These are phyloP conservation scores for Blastobotrys illinoisensis DNA, from an alignment of 1,139 yeast species.

Conservation along the genomic window DNA sequence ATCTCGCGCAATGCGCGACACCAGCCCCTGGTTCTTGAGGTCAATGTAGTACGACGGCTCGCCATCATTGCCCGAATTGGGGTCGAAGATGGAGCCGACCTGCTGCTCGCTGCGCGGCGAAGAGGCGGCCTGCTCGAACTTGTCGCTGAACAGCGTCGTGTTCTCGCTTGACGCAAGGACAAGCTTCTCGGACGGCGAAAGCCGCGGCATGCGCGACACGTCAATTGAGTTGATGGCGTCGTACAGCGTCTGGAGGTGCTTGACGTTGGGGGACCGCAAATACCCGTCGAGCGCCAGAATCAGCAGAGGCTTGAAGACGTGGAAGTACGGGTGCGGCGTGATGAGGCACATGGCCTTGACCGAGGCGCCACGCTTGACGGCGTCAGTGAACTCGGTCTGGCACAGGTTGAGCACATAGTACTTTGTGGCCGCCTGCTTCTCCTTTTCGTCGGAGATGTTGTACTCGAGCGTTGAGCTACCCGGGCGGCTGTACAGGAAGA, in stretches of 20 bases:
- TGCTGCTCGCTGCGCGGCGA: slow-evolving; percentile 1
- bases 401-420: slow-evolving; percentile 54
- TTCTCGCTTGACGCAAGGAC: slow-evolving; percentile 29
- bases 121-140: slow-evolving; percentile 21
- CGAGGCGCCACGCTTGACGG: slow-evolving; percentile 49
- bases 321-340: slow-evolving; percentile 48
- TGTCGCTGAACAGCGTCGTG: slow-evolving; percentile 29
- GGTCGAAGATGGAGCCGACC: neutral
- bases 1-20: slow-evolving; percentile 25
- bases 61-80: slow-evolving; percentile 10
- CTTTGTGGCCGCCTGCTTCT: slow-evolving; percentile 35
- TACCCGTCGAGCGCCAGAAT: slow-evolving; percentile 48
- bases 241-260: slow-evolving; percentile 34
- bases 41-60: slow-evolving; percentile 28
- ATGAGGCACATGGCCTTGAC: slow-evolving; percentile 53
- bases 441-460: slow-evolving; percentile 23
- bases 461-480: slow-evolving; percentile 26
- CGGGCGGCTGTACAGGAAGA: slow-evolving; percentile 41
- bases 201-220: slow-evolving; percentile 29
- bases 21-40: slow-evolving; percentile 26
- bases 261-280: slow-evolving; percentile 26
- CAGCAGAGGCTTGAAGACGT: slow-evolving; percentile 54
- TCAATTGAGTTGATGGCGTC: slow-evolving; percentile 37
- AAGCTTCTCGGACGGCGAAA: slow-evolving; percentile 28
- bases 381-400: slow-evolving; percentile 43